These are phyloP conservation scores for Phytophthora gonapodyides DNA, from an alignment of 352 stramenopile genomes.

Conservation along the genomic window DNA sequence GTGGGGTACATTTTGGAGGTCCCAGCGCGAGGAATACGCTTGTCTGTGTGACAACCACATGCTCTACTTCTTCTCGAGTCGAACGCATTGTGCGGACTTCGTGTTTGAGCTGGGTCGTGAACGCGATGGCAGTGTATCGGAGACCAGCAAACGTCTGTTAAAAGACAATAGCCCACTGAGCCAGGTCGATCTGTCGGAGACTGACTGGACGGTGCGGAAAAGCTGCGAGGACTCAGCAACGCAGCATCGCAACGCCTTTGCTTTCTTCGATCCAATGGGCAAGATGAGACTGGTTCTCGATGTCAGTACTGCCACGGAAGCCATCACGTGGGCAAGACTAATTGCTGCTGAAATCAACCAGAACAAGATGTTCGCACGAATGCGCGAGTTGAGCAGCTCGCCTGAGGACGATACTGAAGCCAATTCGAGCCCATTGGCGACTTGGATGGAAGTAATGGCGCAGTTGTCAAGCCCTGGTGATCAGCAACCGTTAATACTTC, in stretches of 20 bases:
- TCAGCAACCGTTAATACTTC: slow-evolving; percentile 35
- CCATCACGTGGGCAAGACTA: slow-evolving; percentile 44
- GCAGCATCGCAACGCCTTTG: slow-evolving; percentile 56
- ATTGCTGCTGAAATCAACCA: slow-evolving; percentile 54
- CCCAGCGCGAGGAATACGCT: slow-evolving; percentile 58
- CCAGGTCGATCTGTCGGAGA: slow-evolving; percentile 49
- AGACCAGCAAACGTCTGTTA: slow-evolving; percentile 45
- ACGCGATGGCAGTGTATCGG: slow-evolving; percentile 24
- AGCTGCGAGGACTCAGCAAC: slow-evolving; percentile 24
- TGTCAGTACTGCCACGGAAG: slow-evolving; percentile 43
- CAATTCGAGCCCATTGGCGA: slow-evolving; percentile 4
- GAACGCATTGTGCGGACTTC: slow-evolving; percentile 55
- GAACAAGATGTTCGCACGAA: slow-evolving; percentile 30
- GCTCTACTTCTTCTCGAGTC: slow-evolving; percentile 58
- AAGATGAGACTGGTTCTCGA: slow-evolving; percentile 60
- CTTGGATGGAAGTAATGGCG: slow-evolving; percentile 25
- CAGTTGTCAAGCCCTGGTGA: slow-evolving; percentile 6
- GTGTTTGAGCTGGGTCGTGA: slow-evolving; percentile 54
- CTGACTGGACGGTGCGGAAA: slow-evolving; percentile 56
- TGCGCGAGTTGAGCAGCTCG: slow-evolving; percentile 26
- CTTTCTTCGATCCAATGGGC: slow-evolving; percentile 58
- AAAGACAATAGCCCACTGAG: slow-evolving; percentile 50
- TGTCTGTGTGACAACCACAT: slow-evolving; percentile 66
- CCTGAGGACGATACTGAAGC: not conserved
- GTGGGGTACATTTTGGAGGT: slow-evolving; percentile 71